A percentile compares a stretch with the other conserved stretches of the same genome.
Evolutionary conservation across 2,329 filamentous ascomycete genomes (phyloP).

Genomic region (Cytospora chrysosperma): DNA sequence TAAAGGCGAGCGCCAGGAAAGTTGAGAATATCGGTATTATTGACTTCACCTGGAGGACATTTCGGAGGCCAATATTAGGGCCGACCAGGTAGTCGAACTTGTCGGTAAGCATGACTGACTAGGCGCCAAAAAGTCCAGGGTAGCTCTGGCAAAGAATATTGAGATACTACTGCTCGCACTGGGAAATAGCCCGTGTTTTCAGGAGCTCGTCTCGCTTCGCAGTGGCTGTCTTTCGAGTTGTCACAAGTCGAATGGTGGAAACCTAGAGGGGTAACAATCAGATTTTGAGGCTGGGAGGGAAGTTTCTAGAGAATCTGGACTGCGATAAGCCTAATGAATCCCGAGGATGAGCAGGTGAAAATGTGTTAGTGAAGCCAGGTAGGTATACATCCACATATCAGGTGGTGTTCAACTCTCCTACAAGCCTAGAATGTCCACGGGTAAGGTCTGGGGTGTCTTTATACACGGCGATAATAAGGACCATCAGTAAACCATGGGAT

Average conservation of each 20-base stretch:
- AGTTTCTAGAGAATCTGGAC: no score
- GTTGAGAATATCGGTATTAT: slow-evolving; percentile 20
- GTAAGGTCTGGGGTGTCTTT: neutral
- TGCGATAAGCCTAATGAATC: no score
- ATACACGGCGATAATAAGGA: neutral
- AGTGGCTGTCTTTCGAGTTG: no score
- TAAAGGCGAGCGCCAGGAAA: slow-evolving; percentile 26
- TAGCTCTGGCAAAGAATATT: no score
- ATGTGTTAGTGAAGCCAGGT: neutral
- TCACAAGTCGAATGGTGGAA: no score
- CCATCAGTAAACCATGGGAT: neutral
- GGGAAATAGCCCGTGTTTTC: no score
- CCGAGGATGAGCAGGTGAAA: no score
- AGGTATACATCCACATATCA: no score
- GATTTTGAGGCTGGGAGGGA: no score
- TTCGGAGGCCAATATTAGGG: slow-evolving; percentile 1
- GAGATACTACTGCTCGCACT: no score
- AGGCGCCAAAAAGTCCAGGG: neutral
- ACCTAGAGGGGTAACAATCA: no score
- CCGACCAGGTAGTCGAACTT: slow-evolving; percentile 10
- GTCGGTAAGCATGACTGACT: slow-evolving; percentile 8
- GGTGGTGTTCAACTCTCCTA: neutral
- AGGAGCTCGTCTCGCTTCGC: no score
- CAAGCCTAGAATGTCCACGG: neutral
- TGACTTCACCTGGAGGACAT: neutral